phyloP scores from a whole-genome alignment of 495 filamentous ascomycete species.

The Ascodesmis nigricans region DNA sequence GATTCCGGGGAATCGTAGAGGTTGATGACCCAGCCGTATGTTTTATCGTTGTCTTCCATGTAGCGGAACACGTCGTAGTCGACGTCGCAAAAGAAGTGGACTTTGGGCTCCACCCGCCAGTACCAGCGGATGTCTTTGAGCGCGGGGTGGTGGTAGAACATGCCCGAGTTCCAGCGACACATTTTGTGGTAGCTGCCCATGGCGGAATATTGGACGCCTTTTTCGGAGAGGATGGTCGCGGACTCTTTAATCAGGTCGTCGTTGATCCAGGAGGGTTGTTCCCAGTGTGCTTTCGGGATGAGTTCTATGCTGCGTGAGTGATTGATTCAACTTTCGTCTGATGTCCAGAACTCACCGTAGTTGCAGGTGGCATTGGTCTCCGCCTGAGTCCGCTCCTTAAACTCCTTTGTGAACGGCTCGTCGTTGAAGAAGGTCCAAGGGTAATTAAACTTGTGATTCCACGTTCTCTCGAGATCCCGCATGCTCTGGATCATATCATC shows the following conservation, averaged over 20 bases:
- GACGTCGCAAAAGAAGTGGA: conserved; percentile 97
- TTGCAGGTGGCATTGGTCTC: conserved; percentile 62
- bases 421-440: conserved; percentile 99
- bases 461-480: conserved; percentile 76
- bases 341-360: conserved; percentile 42
- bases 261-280: conserved; percentile 78
- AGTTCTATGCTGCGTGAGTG: conserved; percentile 42
- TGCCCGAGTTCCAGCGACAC: conserved; percentile 96
- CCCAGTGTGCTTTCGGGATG: conserved; percentile 91
- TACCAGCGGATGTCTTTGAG: conserved; percentile 69
- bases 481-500: conserved; percentile 66
- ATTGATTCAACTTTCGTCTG: background rate
- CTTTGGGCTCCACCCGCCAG: conserved; percentile 98
- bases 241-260: conserved; percentile 67
- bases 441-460: conserved; percentile 98
- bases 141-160: conserved; percentile 93
- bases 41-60: conserved; percentile 94
- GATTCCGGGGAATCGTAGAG: conserved; percentile 77
- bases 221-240: conserved; percentile 55
- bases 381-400: conserved; percentile 56
- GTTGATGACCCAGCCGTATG: conserved; percentile 97
- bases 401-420: conserved; percentile 72
- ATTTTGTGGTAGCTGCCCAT: conserved; percentile 93
- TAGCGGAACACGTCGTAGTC: conserved; percentile 98
- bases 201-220: conserved; percentile 70